phyloP scores from a whole-genome alignment of 2,329 filamentous ascomycete genomes.

The Ampelomyces quisqualis region DNA sequence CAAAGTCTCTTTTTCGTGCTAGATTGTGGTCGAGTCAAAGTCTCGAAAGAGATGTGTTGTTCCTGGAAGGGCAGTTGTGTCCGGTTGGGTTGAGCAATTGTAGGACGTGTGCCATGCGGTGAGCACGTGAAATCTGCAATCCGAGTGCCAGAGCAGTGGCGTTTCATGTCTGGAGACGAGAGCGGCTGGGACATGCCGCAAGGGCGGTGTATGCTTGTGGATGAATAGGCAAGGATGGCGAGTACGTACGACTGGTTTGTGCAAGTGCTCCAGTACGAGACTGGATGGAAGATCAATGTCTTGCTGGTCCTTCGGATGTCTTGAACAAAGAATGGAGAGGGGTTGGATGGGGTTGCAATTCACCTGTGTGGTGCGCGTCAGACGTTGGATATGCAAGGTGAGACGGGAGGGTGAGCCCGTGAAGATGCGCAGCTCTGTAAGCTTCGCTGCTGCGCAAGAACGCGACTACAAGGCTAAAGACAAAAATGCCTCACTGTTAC shows the following conservation, averaged over 20 bases:
- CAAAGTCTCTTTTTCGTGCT: too few relatives aligned
- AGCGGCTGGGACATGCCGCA: too few relatives aligned
- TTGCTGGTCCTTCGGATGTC: neutral
- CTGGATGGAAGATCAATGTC: neutral
- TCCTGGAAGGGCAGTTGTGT: too few relatives aligned
- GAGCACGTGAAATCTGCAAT: slow-evolving; percentile 3
- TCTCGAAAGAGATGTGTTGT: too few relatives aligned
- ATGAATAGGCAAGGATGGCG: neutral
- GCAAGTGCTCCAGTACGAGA: neutral
- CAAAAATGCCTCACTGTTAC: slow-evolving; percentile 6
- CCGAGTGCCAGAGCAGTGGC: slow-evolving; percentile 3
- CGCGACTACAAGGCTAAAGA: too few relatives aligned
- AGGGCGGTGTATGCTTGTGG: too few relatives aligned
- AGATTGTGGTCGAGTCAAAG: too few relatives aligned
- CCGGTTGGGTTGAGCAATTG: too few relatives aligned
- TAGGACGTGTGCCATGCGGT: slow-evolving; percentile 1
- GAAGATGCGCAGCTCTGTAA: neutral
- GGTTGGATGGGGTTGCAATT: too few relatives aligned
- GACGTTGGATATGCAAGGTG: neutral
- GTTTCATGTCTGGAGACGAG: slow-evolving; percentile 2
- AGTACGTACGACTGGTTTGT: neutral
- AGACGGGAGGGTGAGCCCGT: neutral
- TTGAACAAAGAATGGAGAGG: neutral
- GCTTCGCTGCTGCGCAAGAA: neutral
- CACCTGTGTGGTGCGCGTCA: too few relatives aligned